Conservation (phyloP, 2,329 filamentous ascomycete species). For the Colletotrichum sojae region DNA sequence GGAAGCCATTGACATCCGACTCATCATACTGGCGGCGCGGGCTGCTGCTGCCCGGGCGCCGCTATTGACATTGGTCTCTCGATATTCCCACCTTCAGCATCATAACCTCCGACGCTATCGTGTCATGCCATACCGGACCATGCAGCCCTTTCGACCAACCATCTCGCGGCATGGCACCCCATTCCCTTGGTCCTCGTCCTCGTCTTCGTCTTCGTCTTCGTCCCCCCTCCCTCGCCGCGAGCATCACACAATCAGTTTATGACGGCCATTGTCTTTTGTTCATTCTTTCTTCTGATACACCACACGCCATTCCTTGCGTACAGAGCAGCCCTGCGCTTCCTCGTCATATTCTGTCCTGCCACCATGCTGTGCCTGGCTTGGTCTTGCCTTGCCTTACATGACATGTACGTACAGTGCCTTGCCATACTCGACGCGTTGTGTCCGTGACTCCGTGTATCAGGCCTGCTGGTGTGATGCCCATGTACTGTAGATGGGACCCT, state of each 20-base stretch:
- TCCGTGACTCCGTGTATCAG: not conserved
- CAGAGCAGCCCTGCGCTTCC: too few relatives aligned
- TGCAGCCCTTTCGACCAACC: conserved; percentile 8
- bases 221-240: not conserved
- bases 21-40: not conserved
- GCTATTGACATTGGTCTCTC: conserved; percentile 10
- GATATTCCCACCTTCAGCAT: conserved; percentile 14
- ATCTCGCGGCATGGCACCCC: conserved; percentile 2
- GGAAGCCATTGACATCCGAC: conserved; percentile 1
- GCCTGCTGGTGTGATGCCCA: not conserved
- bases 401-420: conserved; percentile 25
- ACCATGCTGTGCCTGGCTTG: not conserved
- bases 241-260: conserved; percentile 13
- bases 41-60: conserved; percentile 1
- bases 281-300: conserved; percentile 9
- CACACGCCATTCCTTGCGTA: too few relatives aligned
- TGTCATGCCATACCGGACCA: conserved; percentile 5
- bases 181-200: not conserved
- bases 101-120: conserved; percentile 11
- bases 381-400: conserved; percentile 27
- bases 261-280: conserved; percentile 5
- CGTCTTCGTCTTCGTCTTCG: not conserved
- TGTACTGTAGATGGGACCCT: not conserved
- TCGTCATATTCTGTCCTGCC: not conserved
- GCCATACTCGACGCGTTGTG: not conserved